A percentile compares a stretch with the other conserved stretches of the same genome.
Conservation (phyloP, 768 basidiomycete genomes). For the Arthromyces matolae region DNA sequence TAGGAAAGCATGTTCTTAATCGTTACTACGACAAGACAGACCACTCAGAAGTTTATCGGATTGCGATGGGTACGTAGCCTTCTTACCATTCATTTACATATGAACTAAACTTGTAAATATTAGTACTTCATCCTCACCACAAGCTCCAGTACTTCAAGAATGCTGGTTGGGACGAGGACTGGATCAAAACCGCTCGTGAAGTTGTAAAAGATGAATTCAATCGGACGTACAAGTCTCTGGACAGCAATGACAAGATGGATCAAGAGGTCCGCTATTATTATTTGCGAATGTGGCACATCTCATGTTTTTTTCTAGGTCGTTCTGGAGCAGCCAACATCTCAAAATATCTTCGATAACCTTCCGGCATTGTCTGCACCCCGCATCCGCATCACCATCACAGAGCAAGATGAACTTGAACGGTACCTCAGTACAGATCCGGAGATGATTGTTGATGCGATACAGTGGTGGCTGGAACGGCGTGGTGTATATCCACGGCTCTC, state of each 20-base stretch:
- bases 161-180: conserved; percentile 24
- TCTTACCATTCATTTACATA: background rate
- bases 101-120: background rate
- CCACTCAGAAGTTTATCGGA: conserved; percentile 22
- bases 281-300: background rate
- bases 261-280: background rate
- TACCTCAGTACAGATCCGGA: conserved; percentile 24
- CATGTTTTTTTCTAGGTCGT: background rate
- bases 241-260: background rate
- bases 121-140: conserved; percentile 33
- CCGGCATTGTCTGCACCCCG: background rate
- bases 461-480: conserved; percentile 24
- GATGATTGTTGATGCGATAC: conserved; percentile 16
- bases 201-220: conserved; percentile 22
- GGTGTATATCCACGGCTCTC: conserved; percentile 22
- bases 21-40: conserved; percentile 26
- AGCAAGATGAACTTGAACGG: conserved; percentile 18
- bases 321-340: background rate
- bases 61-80: conserved; percentile 27
- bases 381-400: background rate
- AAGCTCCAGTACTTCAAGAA: conserved; percentile 32
- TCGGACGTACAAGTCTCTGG: conserved; percentile 1
- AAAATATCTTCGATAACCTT: conserved; percentile 11
- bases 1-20: conserved; percentile 26
- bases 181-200: conserved; percentile 24